These are phyloP conservation scores for Zasmidium angulare DNA, from an alignment of 2,329 filamentous ascomycete species.

Conservation along the genomic window DNA sequence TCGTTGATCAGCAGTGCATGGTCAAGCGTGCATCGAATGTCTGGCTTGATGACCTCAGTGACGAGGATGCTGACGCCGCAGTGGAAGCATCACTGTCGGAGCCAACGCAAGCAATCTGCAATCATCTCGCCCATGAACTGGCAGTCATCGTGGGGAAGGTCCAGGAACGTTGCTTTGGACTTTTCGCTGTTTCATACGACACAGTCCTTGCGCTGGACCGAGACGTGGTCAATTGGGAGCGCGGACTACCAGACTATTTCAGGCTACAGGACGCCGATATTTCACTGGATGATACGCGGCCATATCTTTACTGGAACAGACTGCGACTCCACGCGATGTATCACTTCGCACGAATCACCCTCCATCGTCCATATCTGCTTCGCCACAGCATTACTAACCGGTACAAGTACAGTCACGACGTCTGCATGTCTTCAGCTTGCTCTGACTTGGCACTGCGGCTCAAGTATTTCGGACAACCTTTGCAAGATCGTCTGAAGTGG, in stretches of 20 bases:
- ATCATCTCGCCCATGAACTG: neutral
- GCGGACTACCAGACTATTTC: neutral
- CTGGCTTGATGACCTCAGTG: neutral
- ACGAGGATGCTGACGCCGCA: neutral
- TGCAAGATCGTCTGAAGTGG: neutral
- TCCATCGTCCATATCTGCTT: neutral
- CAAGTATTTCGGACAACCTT: neutral
- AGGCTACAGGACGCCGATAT: neutral
- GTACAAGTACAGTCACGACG: neutral
- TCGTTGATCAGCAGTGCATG: neutral
- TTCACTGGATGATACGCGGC: neutral
- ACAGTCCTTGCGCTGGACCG: neutral
- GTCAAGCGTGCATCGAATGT: neutral
- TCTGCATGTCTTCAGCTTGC: neutral
- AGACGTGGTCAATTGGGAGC: neutral
- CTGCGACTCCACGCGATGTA: neutral
- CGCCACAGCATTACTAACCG: neutral
- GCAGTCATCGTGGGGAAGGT: neutral
- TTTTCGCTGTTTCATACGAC: neutral
- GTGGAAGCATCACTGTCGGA: neutral
- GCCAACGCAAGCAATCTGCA: neutral
- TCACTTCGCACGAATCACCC: neutral
- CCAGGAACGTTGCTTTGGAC: neutral
- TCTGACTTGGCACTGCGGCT: neutral
- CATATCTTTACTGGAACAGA: neutral